These are phyloP conservation scores for Tilletiopsis washingtonensis DNA, from an alignment of 1,284 basidiomycete genomes.

Conservation along the genomic window DNA sequence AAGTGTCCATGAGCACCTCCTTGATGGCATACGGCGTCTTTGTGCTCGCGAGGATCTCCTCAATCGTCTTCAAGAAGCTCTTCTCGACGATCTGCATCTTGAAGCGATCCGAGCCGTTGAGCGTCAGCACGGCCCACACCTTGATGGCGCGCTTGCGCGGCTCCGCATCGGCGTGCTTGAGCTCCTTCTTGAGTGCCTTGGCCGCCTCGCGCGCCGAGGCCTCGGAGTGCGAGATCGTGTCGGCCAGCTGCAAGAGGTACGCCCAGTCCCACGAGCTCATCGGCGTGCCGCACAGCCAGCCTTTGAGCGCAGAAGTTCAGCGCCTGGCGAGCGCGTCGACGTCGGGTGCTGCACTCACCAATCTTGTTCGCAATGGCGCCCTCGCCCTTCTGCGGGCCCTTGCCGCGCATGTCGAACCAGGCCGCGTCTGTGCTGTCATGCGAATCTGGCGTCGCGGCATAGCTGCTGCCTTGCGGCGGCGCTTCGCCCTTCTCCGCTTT, in stretches of 20 bases:
- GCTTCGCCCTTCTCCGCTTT: no score
- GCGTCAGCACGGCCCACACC: slow-evolving; percentile 29
- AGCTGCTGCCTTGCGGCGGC: no score
- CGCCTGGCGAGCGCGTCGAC: slow-evolving; percentile 8
- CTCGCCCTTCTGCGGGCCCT: slow-evolving; percentile 9
- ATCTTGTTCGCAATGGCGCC: slow-evolving; percentile 11
- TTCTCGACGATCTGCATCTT: slow-evolving; percentile 29
- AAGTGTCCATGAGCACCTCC: slow-evolving; percentile 27
- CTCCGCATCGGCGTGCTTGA: slow-evolving; percentile 25
- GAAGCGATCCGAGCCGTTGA: slow-evolving; percentile 34
- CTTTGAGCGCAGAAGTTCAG: slow-evolving; percentile 7
- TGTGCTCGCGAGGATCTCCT: slow-evolving; percentile 21
- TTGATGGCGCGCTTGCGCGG: slow-evolving; percentile 26
- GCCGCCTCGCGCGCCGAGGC: slow-evolving; percentile 38
- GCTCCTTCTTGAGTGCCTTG: slow-evolving; percentile 32
- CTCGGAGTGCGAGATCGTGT: slow-evolving; percentile 23
- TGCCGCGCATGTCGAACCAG: slow-evolving; percentile 20
- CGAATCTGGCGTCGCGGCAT: no score
- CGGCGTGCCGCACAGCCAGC: slow-evolving; percentile 20
- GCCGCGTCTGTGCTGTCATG: no score
- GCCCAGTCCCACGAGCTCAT: slow-evolving; percentile 20
- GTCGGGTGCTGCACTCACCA: slow-evolving; percentile 3
- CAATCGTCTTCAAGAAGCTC: slow-evolving; percentile 32
- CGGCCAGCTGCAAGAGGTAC: slow-evolving; percentile 17
- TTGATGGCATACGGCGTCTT: slow-evolving; percentile 33